Base-by-base conservation (phyloP, 805 yeast genomes). In the Wickerhamiella brachini region DNA sequence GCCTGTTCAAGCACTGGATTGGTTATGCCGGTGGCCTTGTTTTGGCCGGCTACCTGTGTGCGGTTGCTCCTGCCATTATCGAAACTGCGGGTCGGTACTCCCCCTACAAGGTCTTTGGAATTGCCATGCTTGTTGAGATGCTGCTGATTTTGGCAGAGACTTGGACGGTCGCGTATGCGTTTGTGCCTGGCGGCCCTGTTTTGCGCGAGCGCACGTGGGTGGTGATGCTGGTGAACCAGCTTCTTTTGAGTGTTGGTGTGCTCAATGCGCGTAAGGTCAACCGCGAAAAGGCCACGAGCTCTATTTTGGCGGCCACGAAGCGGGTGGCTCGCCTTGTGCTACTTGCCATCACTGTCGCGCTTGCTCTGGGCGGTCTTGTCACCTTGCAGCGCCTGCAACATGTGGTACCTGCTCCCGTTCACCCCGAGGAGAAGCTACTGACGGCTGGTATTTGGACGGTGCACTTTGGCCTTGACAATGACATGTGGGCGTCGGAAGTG, bases 381-480 rank as follows among this genome's bases (percentile, higher is more conserved):
- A 74, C 81, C 12, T 73, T 79, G 51, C 62, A 72, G 42, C 72
- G 88, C 51, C 72, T 80, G 63, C 78, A 79, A 57, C 72, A 79
- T 52, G 69, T 67, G 15, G 80, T 79, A 31, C 88, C 89, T 13
- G 65, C 66, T 50, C 88, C 93, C 10, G 75, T 77, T 59, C 83
- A 81, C 59, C 81, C 87, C 13, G 73, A 73, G n/a, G 76, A 74
- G 7, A 77, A 80, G 57, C 65, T 85, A 4, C 77, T 93, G 59
- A 88, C 96, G 1, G 89, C 97, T 2, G 98, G 97, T 65, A 89
- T 93, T 54, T 93, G 98, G 98, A 90, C 97, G 21, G 82, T 93
- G 56, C 98, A 93, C 69, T 93, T 93, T 64, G 98, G 97, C 22
- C 74, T 93, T 48, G 98, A 93, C 65, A 93, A 93, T 66, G 95